phyloP scores from a whole-genome alignment of 495 filamentous ascomycete genomes.

The Podospora fimiseda region DNA sequence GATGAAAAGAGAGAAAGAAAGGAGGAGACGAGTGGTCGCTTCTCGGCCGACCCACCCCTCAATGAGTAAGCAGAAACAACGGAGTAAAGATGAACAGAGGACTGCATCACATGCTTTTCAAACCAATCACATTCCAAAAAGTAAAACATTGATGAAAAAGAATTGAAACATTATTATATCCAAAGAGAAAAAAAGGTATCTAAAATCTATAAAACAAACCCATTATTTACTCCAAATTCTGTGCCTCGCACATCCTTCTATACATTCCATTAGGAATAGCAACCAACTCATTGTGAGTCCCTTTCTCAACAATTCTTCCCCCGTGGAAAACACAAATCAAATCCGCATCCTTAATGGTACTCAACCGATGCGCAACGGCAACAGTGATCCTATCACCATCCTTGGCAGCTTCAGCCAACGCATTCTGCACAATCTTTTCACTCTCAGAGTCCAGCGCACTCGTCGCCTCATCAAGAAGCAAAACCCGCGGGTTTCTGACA shows the following conservation, averaged over 20 bases:
- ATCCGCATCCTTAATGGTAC: slow-evolving; percentile 48
- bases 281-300: slow-evolving; percentile 44
- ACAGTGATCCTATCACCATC: slow-evolving; percentile 55
- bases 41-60: neutral
- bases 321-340: slow-evolving; percentile 46
- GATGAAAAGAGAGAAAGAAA: too few relatives aligned
- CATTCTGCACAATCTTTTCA: slow-evolving; percentile 63
- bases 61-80: too few relatives aligned
- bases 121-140: neutral
- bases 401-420: slow-evolving; percentile 54
- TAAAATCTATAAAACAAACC: neutral
- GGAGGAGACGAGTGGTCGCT: too few relatives aligned
- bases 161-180: neutral
- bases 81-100: too few relatives aligned
- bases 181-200: neutral
- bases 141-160: neutral
- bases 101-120: too few relatives aligned
- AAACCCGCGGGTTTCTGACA: slow-evolving; percentile 58
- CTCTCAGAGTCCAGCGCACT: slow-evolving; percentile 66
- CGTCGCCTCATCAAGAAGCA: slow-evolving; percentile 76
- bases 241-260: slow-evolving; percentile 29
- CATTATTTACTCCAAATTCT: slow-evolving; percentile 26
- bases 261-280: slow-evolving; percentile 40
- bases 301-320: slow-evolving; percentile 42
- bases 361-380: slow-evolving; percentile 60